These are phyloP conservation scores for Creolimax fragrantissima DNA, from an alignment of 78 protist genomes.

Conservation along the genomic window DNA sequence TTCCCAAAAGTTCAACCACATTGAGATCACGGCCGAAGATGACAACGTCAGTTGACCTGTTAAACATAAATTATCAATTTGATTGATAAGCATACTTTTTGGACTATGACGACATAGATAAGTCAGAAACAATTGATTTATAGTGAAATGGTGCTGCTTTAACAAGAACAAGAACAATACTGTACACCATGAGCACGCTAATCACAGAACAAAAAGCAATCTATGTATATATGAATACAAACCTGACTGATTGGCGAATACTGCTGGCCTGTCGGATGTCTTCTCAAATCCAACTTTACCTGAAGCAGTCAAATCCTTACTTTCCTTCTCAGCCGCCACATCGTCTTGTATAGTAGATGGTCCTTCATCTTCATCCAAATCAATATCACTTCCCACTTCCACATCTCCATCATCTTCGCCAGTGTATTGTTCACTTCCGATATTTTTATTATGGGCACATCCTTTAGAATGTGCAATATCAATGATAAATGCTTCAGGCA, in stretches of 20 bases:
- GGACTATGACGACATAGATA: background rate
- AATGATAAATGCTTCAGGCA: constrained; percentile 11
- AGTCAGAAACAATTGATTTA: too few relatives aligned
- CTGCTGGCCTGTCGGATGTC: background rate
- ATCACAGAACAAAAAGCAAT: background rate
- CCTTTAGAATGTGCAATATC: constrained; percentile 18
- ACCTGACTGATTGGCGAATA: background rate
- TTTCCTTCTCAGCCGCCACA: background rate
- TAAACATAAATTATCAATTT: background rate
- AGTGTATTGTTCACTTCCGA: background rate
- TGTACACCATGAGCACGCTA: background rate
- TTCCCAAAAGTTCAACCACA: background rate
- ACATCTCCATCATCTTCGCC: background rate
- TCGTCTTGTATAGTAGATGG: background rate
- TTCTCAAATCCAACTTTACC: background rate
- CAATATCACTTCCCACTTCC: background rate
- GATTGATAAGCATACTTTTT: background rate
- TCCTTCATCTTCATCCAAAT: too few relatives aligned
- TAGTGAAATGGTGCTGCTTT: background rate
- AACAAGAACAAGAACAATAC: background rate
- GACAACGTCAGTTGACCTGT: background rate
- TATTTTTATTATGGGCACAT: background rate
- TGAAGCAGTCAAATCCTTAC: background rate
- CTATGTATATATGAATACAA: background rate
- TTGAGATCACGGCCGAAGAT: background rate